A percentile compares a stretch with the other conserved stretches of the same genome.
Conservation (phyloP, 306 rosid species). For the Vigna trinervia region DNA sequence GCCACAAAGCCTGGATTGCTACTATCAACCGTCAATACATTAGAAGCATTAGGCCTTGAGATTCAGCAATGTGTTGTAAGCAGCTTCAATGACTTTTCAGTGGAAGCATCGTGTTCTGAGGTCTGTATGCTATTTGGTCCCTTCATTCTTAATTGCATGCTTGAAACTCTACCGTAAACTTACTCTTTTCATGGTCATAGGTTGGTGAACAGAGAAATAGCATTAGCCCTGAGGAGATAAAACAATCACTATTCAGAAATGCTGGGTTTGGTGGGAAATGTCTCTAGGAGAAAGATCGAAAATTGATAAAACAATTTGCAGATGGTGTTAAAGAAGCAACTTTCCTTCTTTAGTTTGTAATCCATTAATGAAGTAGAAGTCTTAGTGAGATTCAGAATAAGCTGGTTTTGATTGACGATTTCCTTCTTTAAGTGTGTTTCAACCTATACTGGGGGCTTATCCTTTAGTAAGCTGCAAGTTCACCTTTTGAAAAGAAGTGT, state of each 20-base stretch:
- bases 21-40: constrained; percentile 24
- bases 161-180: neutral
- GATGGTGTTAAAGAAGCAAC: constrained; percentile 42
- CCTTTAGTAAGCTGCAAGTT: constrained; percentile 24
- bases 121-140: neutral
- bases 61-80: constrained; percentile 33
- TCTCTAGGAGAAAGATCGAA: constrained; percentile 52
- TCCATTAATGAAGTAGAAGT: constrained; percentile 45
- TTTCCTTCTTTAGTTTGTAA: constrained; percentile 38
- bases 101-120: constrained; percentile 34
- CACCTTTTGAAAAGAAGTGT: neutral
- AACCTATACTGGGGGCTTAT: constrained; percentile 33
- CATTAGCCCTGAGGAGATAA: constrained; percentile 65
- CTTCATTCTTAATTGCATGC: constrained; percentile 6
- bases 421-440: constrained; percentile 47
- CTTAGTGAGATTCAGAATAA: constrained; percentile 50
- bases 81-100: constrained; percentile 28
- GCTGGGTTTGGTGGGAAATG: constrained; percentile 88
- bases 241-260: constrained; percentile 81
- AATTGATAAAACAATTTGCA: constrained; percentile 39
- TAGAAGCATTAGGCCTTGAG: constrained; percentile 30
- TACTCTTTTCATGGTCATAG: constrained; percentile 41
- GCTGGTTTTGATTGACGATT: constrained; percentile 45
- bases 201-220: constrained; percentile 58
- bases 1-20: constrained; percentile 48